phyloP scores from a whole-genome alignment of 108 stramenopile species.

The Discostella pseudostelligera region DNA sequence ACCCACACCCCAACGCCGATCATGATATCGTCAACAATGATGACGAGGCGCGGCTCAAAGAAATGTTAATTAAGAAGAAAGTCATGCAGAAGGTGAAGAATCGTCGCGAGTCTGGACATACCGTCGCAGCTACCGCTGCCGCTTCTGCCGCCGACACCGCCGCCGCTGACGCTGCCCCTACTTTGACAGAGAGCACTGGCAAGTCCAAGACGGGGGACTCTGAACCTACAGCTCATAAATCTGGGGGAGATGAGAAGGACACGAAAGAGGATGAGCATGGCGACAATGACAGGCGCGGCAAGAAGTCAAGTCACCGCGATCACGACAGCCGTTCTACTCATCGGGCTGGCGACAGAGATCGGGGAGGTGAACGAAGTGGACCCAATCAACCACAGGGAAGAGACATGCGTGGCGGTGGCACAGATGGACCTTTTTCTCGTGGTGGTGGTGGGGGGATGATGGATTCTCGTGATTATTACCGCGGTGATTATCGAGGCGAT shows the following conservation, averaged over 20 bases:
- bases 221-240: background rate
- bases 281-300: background rate
- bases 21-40: background rate
- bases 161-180: background rate
- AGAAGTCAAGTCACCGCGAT: background rate
- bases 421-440: conserved; percentile 5
- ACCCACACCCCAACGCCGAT: background rate
- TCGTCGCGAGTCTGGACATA: conserved; percentile 16
- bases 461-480: conserved; percentile 8
- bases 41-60: conserved; percentile 17
- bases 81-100: conserved; percentile 27
- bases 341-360: conserved; percentile 27
- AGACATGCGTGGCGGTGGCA: conserved; percentile 17
- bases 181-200: too few species aligned
- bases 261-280: conserved; percentile 8
- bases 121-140: background rate
- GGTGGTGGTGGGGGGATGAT: background rate
- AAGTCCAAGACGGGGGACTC: background rate
- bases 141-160: background rate
- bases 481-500: conserved; percentile 1
- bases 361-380: conserved; percentile 6
- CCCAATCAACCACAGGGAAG: background rate
- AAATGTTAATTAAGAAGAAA: conserved; percentile 26
- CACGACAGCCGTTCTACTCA: background rate
- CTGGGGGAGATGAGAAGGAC: background rate